These are phyloP conservation scores for Toxoplasma gondii DNA, from an alignment of 169 alveolate genomes.

Conservation along the genomic window DNA sequence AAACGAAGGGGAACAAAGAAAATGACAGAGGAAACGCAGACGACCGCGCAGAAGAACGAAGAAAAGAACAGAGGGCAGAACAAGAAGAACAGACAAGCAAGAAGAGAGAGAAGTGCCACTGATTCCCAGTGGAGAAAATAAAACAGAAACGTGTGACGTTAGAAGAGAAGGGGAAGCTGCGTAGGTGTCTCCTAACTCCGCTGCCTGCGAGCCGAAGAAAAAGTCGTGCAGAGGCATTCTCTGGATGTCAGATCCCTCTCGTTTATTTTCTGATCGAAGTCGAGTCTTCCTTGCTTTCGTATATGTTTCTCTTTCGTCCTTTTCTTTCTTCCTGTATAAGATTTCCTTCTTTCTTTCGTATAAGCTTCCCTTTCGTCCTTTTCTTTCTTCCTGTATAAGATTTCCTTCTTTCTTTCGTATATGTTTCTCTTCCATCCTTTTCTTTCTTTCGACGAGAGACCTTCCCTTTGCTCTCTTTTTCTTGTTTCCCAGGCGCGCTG, in stretches of 20 bases:
- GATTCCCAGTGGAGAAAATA: too few species aligned
- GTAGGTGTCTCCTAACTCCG: too few species aligned
- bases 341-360: neutral
- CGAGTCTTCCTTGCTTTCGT: too few species aligned
- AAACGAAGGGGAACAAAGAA: neutral
- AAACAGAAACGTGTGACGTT: too few species aligned
- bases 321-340: neutral
- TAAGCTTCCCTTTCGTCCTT: too few species aligned
- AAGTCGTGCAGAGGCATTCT: too few species aligned
- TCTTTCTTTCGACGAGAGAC: neutral
- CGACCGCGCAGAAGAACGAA: neutral
- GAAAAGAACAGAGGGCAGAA: neutral
- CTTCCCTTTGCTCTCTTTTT: neutral
- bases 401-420: too few species aligned
- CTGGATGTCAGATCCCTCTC: too few species aligned
- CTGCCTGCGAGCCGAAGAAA: too few species aligned
- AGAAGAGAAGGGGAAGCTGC: too few species aligned
- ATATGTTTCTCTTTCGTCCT: neutral
- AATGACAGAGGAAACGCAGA: neutral
- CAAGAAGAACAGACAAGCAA: neutral
- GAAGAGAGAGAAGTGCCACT: neutral
- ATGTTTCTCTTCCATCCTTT: neutral
- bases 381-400: too few species aligned
- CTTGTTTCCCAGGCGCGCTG: slow-evolving; percentile 9
- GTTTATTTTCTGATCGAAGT: too few species aligned